Conservation (phyloP, 2,329 filamentous ascomycete genomes). For the Macrophomina tecta region DNA sequence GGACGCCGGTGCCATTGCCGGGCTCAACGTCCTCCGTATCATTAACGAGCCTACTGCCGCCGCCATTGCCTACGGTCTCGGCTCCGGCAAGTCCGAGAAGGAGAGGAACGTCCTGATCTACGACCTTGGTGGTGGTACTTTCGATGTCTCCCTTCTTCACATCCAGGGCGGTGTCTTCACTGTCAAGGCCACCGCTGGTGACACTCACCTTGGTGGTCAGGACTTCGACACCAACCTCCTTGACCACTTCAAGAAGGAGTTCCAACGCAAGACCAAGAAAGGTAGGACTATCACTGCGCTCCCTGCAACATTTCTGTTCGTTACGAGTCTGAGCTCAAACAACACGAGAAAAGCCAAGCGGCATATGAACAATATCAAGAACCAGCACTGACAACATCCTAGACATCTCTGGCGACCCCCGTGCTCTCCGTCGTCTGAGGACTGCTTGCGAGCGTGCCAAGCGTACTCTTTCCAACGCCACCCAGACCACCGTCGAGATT, state of each 20-base stretch:
- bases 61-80: conserved; percentile 97
- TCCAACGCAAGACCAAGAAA: conserved; percentile 80
- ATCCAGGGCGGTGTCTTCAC: conserved; percentile 99
- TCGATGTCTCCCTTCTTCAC: conserved; percentile 99
- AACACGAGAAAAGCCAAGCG: no score
- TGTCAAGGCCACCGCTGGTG: conserved; percentile 96
- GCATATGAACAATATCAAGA: no score
- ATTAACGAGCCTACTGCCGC: conserved; percentile 99
- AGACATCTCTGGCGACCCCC: conserved; percentile 75
- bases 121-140: conserved; percentile 99
- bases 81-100: conserved; percentile 92
- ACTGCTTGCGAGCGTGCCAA: conserved; percentile 99
- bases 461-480: conserved; percentile 96
- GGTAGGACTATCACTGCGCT: neutral
- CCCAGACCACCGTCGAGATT: conserved; percentile 97
- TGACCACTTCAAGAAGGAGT: conserved; percentile 96
- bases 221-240: conserved; percentile 97
- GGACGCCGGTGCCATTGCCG: conserved; percentile 96
- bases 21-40: conserved; percentile 98
- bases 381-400: no score
- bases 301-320: no score
- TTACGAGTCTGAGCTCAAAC: no score
- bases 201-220: conserved; percentile 93
- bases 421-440: conserved; percentile 92
- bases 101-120: conserved; percentile 99